Evolutionary conservation across 371 early-diverging fungal species (phyloP).

Genomic region (Coemansia sp.): DNA sequence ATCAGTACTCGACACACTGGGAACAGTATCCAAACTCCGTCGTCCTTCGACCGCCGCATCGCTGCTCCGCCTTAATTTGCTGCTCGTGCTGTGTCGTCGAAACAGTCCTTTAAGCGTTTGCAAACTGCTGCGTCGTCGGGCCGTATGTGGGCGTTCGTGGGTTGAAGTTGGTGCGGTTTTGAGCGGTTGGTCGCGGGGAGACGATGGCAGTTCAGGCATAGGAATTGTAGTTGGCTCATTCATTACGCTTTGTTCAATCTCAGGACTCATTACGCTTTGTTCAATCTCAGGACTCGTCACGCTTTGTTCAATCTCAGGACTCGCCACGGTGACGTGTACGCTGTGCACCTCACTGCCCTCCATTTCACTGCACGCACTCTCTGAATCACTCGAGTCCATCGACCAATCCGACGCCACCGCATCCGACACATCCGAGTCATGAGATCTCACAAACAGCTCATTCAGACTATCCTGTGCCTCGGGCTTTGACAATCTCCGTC

Average conservation of each 20-base stretch:
- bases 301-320: neutral
- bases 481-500: constrained; percentile 14
- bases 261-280: neutral
- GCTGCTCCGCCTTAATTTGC: neutral
- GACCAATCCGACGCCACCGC: neutral
- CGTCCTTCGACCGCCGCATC: neutral
- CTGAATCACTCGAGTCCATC: constrained; percentile 10
- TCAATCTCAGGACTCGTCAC: neutral
- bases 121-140: constrained; percentile 40
- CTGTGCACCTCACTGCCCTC: neutral
- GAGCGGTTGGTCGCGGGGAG: constrained; percentile 4
- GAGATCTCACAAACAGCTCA: constrained; percentile 2
- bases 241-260: no score
- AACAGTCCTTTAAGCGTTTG: constrained; percentile 30
- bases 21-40: constrained; percentile 8
- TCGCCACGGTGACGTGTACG: constrained; percentile 1
- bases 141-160: neutral
- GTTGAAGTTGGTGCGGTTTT: constrained; percentile 3
- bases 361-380: neutral
- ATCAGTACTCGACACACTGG: constrained; percentile 4
- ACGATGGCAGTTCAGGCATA: constrained; percentile 30
- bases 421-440: no score
- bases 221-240: constrained; percentile 17
- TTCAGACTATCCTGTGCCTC: constrained; percentile 5
- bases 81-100: constrained; percentile 20